phyloP scores from a whole-genome alignment of 805 yeast genomes.

The Phaffomyces opuntiae region DNA sequence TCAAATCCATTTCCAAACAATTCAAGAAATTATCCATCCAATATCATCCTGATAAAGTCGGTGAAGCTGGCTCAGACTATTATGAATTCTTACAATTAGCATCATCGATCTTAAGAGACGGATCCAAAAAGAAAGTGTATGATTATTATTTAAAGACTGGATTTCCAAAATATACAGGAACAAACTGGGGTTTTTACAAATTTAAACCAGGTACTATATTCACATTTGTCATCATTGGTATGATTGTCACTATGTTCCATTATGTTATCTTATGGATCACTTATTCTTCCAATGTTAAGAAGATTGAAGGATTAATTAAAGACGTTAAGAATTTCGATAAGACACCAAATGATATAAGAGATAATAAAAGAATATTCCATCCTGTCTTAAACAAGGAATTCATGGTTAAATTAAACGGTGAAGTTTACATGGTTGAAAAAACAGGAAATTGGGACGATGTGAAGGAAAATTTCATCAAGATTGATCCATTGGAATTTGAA shows the following conservation, averaged over 20 bases:
- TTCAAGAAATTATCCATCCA: constrained; percentile 64
- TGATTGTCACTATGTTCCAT: constrained; percentile 51
- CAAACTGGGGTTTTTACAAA: constrained; percentile 49
- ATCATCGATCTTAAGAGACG: constrained; percentile 60
- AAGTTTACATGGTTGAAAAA: constrained; percentile 42
- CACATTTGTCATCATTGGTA: constrained; percentile 42
- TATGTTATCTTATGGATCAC: constrained; percentile 45
- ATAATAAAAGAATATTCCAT: constrained; percentile 15
- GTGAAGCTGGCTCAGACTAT: constrained; percentile 35
- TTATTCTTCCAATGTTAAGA: constrained; percentile 46
- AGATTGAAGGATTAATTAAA: constrained; percentile 44
- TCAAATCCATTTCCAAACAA: constrained; percentile 53
- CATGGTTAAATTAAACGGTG: constrained; percentile 48
- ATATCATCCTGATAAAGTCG: constrained; percentile 81
- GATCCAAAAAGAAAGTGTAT: constrained; percentile 53
- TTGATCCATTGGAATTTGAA: constrained; percentile 42
- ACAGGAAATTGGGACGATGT: constrained; percentile 26
- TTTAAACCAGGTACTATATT: constrained; percentile 60
- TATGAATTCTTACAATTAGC: constrained; percentile 75
- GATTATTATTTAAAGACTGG: constrained; percentile 81
- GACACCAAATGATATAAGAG: constrained; percentile 31
- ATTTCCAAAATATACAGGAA: constrained; percentile 71
- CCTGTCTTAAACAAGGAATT: constrained; percentile 40
- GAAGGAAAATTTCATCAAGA: constrained; percentile 29
- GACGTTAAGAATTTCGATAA: constrained; percentile 57